These are phyloP conservation scores for Debaryomyces tyrocola DNA, from an alignment of 805 yeast species.

Conservation along the genomic window DNA sequence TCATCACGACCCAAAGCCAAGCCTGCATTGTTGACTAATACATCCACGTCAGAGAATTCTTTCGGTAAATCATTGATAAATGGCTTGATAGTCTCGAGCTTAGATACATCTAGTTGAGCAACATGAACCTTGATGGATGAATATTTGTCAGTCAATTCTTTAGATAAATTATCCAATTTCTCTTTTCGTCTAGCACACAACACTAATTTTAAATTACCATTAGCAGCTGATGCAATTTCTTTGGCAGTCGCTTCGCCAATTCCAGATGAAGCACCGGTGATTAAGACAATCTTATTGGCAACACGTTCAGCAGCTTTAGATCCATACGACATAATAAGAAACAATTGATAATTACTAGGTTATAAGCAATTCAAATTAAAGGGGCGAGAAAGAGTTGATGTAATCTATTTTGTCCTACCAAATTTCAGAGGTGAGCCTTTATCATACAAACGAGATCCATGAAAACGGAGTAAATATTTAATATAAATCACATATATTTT, in stretches of 20 bases:
- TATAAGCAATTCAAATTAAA: background rate
- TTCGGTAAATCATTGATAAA: constrained; percentile 56
- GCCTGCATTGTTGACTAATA: constrained; percentile 73
- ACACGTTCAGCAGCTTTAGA: constrained; percentile 75
- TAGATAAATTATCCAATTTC: constrained; percentile 50
- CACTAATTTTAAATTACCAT: constrained; percentile 68
- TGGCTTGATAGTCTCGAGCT: constrained; percentile 41
- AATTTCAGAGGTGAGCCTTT: too few species aligned
- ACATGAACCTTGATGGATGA: constrained; percentile 60
- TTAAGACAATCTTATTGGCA: constrained; percentile 73
- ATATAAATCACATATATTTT: constrained; percentile 9
- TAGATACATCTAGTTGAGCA: constrained; percentile 46
- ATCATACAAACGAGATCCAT: too few species aligned
- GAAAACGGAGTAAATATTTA: background rate
- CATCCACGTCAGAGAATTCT: constrained; percentile 63
- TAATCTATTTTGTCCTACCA: too few species aligned
- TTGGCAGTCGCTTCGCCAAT: constrained; percentile 91
- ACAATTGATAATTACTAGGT: background rate
- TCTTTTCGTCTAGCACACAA: constrained; percentile 78
- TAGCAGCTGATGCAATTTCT: constrained; percentile 76
- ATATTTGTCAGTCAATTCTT: constrained; percentile 46
- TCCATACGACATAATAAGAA: constrained; percentile 60
- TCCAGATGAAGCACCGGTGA: constrained; percentile 97
- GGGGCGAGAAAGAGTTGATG: background rate
- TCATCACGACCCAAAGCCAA: constrained; percentile 77